Base-by-base conservation (phyloP, 1,284 basidiomycete genomes). In the Cutaneotrichosporon cutaneum region DNA sequence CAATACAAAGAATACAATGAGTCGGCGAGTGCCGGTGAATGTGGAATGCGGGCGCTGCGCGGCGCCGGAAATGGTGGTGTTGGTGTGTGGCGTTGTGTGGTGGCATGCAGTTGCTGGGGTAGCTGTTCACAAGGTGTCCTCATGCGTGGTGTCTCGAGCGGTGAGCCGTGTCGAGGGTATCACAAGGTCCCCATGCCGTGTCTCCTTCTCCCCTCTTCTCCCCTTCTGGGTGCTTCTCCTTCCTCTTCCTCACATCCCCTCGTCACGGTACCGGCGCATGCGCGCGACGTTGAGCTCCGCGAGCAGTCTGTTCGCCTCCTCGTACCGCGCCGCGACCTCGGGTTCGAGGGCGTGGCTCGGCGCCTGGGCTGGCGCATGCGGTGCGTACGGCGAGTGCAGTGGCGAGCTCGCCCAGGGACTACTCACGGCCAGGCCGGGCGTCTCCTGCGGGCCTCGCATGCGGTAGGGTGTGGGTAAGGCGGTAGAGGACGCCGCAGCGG, bases 271-370 rank as follows among this genome's bases (percentile, higher is more conserved):
- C 3, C 56, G 56, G 21, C 56, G n/a, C 21, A 70, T 39, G 30
- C 76, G 64, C 3, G 67, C 72, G 4, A 78, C 67, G n/a, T 71
- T 75, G 45, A 78, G 64, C 54, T 74, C 72, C 6, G 70, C 74
- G 26, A 78, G 66, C 26, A 78, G 61, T 32, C 72, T 66, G 68
- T 78, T 78, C 18, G 76, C 62, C 62, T 77, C 74, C 56, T 78
- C 76, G 51, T 78, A 78, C 27, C 71, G 57, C 11, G 54, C 66
- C 51, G 62, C 70, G 21, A 73, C 70, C 14, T 36, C 16, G 45
- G 60, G 21, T 36, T 50, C 11, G 54, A 42, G 11, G 24, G 35
- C 35, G 36, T 36, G 39, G 18, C 18, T 27, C 16, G 48, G 48
- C 11, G 42, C 47, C 22, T n/a, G n/a, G n/a, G n/a, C n/a, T n/a